These are phyloP conservation scores for Takakia lepidozioides DNA, from an alignment of 225 moss, liverwort and hornwort species.

Conservation along the genomic window DNA sequence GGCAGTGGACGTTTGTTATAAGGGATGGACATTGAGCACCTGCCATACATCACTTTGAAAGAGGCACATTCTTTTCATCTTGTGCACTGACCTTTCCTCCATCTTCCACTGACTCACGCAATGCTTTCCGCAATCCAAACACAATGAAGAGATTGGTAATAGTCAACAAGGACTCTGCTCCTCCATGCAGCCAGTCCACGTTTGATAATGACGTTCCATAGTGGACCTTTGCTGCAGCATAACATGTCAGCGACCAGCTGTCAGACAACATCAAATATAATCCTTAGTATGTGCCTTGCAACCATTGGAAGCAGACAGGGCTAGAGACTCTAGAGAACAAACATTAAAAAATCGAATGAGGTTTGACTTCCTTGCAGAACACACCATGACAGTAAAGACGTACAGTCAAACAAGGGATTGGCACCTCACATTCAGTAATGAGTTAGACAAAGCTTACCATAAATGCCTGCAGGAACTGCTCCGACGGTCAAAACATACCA, in stretches of 20 bases:
- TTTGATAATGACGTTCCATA: conserved; percentile 96
- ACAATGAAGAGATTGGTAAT: conserved; percentile 96
- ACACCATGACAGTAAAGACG: too few relatives aligned
- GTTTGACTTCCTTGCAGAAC: too few relatives aligned
- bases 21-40: too few relatives aligned
- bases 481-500: not conserved
- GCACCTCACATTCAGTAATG: too few relatives aligned
- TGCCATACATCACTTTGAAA: conserved; percentile 37
- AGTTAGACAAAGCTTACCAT: conserved; percentile 83
- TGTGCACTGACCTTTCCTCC: conserved; percentile 17
- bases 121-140: conserved; percentile 70
- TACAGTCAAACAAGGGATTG: too few relatives aligned
- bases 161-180: conserved; percentile 92
- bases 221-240: conserved; percentile 83
- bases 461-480: conserved; percentile 96
- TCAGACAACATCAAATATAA: too few relatives aligned
- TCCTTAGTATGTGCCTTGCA: too few relatives aligned
- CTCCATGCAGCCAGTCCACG: conserved; percentile 96
- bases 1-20: too few relatives aligned
- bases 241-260: not conserved
- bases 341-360: too few relatives aligned
- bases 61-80: conserved; percentile 59
- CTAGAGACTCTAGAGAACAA: too few relatives aligned
- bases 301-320: too few relatives aligned
- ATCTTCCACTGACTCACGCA: conserved; percentile 38